These are phyloP conservation scores for Colletotrichum spaethianum DNA, from an alignment of 2,329 filamentous ascomycete species.

Conservation along the genomic window DNA sequence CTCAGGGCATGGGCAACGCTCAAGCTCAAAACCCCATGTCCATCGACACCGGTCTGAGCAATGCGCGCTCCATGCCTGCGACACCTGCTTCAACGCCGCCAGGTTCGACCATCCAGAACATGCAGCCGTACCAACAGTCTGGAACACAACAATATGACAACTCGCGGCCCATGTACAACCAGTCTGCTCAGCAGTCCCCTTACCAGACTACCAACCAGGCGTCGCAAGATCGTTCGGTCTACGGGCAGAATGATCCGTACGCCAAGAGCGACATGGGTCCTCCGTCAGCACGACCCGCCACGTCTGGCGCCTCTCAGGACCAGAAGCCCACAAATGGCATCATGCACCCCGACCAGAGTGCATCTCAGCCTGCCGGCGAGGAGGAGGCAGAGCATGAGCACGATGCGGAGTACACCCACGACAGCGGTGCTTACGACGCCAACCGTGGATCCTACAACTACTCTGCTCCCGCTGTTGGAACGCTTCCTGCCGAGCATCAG, in stretches of 20 bases:
- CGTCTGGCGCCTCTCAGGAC: slow-evolving; percentile 72
- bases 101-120: slow-evolving; percentile 80
- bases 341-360: slow-evolving; percentile 67
- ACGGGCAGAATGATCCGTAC: slow-evolving; percentile 77
- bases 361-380: slow-evolving; percentile 68
- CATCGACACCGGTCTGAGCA: slow-evolving; percentile 85
- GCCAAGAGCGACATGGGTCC: slow-evolving; percentile 92
- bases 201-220: slow-evolving; percentile 76
- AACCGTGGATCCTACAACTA: slow-evolving; percentile 85
- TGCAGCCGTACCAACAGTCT: slow-evolving; percentile 82
- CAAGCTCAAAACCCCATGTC: slow-evolving; percentile 80
- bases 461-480: slow-evolving; percentile 75
- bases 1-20: slow-evolving; percentile 71
- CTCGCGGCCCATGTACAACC: slow-evolving; percentile 84
- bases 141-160: slow-evolving; percentile 80
- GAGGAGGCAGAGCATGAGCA: slow-evolving; percentile 83
- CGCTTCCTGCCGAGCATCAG: slow-evolving; percentile 78
- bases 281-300: slow-evolving; percentile 74
- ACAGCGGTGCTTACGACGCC: slow-evolving; percentile 80
- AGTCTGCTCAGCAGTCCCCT: slow-evolving; percentile 77
- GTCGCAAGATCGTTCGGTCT: slow-evolving; percentile 74
- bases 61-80: slow-evolving; percentile 87
- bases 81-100: slow-evolving; percentile 94
- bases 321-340: slow-evolving; percentile 77
- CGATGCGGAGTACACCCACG: slow-evolving; percentile 89